A percentile compares a stretch with the other conserved stretches of the same genome.
Conservation (phyloP, 2,329 filamentous ascomycete species). For the Didymella pomorum region DNA sequence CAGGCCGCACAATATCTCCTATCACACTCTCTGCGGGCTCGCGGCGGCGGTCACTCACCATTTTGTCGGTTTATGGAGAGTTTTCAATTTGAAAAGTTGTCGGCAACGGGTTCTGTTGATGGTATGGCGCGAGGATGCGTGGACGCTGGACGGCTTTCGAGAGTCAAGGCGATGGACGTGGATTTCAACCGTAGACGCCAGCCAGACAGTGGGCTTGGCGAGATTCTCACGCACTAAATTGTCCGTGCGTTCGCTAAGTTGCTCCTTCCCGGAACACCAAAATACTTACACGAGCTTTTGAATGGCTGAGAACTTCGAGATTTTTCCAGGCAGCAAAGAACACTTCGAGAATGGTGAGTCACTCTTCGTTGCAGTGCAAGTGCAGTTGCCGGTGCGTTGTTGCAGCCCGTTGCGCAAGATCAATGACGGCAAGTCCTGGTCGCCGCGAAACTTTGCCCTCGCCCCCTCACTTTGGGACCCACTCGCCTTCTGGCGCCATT, state of each 20-base stretch:
- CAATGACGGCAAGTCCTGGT: conserved; percentile 16
- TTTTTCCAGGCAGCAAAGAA: conserved; percentile 4
- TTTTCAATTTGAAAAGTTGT: conserved; percentile 38
- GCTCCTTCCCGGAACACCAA: conserved; percentile 10
- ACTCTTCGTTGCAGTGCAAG: neutral
- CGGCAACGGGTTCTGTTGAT: conserved; percentile 44
- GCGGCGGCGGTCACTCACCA: conserved; percentile 45
- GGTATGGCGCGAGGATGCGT: conserved; percentile 46
- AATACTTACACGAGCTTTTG: neutral
- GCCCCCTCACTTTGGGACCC: conserved; percentile 16
- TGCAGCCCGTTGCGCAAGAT: conserved; percentile 12
- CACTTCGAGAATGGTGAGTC: neutral
- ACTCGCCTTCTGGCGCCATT: conserved; percentile 9
- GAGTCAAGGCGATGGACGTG: conserved; percentile 13
- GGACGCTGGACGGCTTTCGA: conserved; percentile 44
- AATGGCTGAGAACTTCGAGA: conserved; percentile 4
- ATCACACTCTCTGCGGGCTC: conserved; percentile 20
- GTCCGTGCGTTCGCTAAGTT: conserved; percentile 22
- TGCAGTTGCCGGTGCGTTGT: conserved; percentile 3
- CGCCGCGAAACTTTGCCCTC: conserved; percentile 12
- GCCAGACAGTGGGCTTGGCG: conserved; percentile 12
- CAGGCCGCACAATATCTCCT: conserved; percentile 25
- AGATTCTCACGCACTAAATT: conserved; percentile 6
- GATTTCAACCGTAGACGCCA: conserved; percentile 8
- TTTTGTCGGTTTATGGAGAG: conserved; percentile 50